Conservation (phyloP, 805 yeast genomes). For the Candida tammaniensis region DNA sequence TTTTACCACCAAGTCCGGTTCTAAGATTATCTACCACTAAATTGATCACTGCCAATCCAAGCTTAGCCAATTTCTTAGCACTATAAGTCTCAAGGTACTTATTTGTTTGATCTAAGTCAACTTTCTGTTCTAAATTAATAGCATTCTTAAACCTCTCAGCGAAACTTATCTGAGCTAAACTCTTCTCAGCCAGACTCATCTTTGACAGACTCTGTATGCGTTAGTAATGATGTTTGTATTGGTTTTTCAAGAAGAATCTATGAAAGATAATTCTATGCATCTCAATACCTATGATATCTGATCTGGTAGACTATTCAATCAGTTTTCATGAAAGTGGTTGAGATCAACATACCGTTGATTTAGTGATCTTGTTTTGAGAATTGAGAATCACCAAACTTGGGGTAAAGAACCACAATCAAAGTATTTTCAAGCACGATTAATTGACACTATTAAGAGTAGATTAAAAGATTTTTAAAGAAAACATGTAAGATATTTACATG, state of each 20-base stretch:
- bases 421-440: no score
- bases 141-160: conserved; percentile 25
- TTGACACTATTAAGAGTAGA: no score
- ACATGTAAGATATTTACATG: no score
- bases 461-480: no score
- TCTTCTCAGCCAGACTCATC: no score
- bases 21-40: conserved; percentile 57
- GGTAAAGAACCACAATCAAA: no score
- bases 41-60: conserved; percentile 76
- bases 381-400: no score
- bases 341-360: no score
- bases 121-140: conserved; percentile 33
- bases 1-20: conserved; percentile 79
- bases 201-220: conserved; percentile 2
- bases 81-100: conserved; percentile 36
- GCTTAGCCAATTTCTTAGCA: conserved; percentile 61
- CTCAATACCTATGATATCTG: conserved; percentile 15
- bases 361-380: no score
- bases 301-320: conserved; percentile 5
- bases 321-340: conserved; percentile 7
- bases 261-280: conserved; percentile 22
- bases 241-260: conserved; percentile 27
- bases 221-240: conserved; percentile 19
- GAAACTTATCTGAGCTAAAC: no score
- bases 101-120: conserved; percentile 33